These are phyloP conservation scores for Geotrichum carabidarum DNA, from an alignment of 1,139 yeast genomes.

Conservation along the genomic window DNA sequence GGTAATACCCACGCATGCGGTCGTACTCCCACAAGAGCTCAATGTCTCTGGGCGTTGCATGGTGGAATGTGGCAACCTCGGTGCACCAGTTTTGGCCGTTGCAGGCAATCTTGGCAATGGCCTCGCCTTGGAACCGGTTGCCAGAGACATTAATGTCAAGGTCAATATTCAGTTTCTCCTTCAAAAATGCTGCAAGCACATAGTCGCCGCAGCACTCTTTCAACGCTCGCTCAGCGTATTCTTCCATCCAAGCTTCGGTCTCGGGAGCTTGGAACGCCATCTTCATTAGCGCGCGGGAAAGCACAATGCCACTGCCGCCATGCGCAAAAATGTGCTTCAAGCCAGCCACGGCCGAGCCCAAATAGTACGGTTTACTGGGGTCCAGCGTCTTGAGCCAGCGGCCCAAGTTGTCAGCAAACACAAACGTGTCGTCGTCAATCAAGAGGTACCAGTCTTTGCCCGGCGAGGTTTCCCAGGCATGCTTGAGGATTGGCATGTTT, in stretches of 20 bases:
- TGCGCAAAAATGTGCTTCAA: slow-evolving; percentile 35
- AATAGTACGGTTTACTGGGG: slow-evolving; percentile 30
- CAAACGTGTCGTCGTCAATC: slow-evolving; percentile 39
- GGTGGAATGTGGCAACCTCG: slow-evolving; percentile 37
- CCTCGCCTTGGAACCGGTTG: slow-evolving; percentile 36
- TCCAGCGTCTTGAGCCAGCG: slow-evolving; percentile 29
- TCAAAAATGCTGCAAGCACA: slow-evolving; percentile 32
- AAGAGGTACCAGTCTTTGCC: slow-evolving; percentile 37
- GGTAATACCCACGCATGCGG: slow-evolving; percentile 24
- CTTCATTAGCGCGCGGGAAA: slow-evolving; percentile 20
- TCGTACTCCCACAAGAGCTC: slow-evolving; percentile 39
- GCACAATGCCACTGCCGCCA: slow-evolving; percentile 32
- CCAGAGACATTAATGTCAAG: slow-evolving; percentile 25
- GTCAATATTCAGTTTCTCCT: slow-evolving; percentile 25
- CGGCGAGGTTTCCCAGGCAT: slow-evolving; percentile 35
- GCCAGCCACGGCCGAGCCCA: slow-evolving; percentile 26
- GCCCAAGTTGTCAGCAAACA: slow-evolving; percentile 32
- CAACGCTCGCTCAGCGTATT: slow-evolving; percentile 30
- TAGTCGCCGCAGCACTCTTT: slow-evolving; percentile 38
- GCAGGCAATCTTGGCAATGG: slow-evolving; percentile 26
- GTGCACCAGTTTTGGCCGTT: slow-evolving; percentile 32
- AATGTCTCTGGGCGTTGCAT: slow-evolving; percentile 33
- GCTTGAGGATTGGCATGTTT: slow-evolving; percentile 38
- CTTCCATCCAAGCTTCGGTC: slow-evolving; percentile 24
- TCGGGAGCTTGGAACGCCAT: slow-evolving; percentile 23